phyloP scores from a whole-genome alignment of 2,329 filamentous ascomycete genomes.

The Myriosclerotinia duriaeana region DNA sequence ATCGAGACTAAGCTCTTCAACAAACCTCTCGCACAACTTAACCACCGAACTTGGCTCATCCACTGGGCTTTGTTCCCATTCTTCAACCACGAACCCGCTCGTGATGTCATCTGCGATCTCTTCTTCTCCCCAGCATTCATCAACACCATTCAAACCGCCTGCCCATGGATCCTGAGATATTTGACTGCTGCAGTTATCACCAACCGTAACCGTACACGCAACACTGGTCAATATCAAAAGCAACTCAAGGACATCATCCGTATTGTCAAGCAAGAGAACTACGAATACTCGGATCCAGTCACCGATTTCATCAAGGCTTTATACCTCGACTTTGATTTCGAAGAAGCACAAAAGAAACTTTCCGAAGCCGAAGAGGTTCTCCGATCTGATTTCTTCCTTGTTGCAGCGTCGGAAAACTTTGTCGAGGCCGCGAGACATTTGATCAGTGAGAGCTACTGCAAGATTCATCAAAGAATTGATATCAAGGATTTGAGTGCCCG shows the following conservation, averaged over 20 bases:
- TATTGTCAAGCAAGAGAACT: constrained; percentile 93
- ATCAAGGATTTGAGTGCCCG: constrained; percentile 94
- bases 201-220: constrained; percentile 76
- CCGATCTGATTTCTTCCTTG: constrained; percentile 92
- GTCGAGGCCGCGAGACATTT: constrained; percentile 93
- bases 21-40: constrained; percentile 92
- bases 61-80: constrained; percentile 99
- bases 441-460: constrained; percentile 99
- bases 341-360: constrained; percentile 90
- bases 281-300: constrained; percentile 95
- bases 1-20: constrained; percentile 96
- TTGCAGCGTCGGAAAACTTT: constrained; percentile 79
- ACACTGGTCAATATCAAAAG: constrained; percentile 88
- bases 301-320: constrained; percentile 96
- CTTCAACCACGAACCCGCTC: constrained; percentile 93
- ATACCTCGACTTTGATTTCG: constrained; percentile 94
- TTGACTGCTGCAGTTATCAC: constrained; percentile 93
- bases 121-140: constrained; percentile 98
- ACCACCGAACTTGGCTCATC: constrained; percentile 94
- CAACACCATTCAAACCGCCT: constrained; percentile 98
- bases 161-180: constrained; percentile 95
- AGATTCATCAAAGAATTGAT: constrained; percentile 98
- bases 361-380: constrained; percentile 86
- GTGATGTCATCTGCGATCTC: constrained; percentile 88
- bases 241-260: constrained; percentile 96